Conservation (phyloP, 495 filamentous ascomycete genomes). For the Podospora didyma region DNA sequence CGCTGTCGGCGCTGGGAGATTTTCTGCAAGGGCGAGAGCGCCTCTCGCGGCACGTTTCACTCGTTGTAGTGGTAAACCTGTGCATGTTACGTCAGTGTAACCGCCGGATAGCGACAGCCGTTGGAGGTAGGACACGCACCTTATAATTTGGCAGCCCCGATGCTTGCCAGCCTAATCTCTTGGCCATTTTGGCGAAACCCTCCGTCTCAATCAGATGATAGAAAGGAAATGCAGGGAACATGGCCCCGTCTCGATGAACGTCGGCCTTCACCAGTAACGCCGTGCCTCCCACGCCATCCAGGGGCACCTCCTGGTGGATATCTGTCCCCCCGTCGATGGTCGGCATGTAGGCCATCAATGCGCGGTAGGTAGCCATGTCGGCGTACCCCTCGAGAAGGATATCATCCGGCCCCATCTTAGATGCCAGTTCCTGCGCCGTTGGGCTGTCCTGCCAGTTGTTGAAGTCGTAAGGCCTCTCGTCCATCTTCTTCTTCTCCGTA, state of each 20-base stretch:
- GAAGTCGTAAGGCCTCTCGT: constrained; percentile 87
- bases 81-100: constrained; percentile 22
- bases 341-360: constrained; percentile 91
- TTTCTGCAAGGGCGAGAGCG: background rate
- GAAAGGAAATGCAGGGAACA: constrained; percentile 96
- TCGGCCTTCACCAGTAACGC: constrained; percentile 94
- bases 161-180: constrained; percentile 75
- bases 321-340: constrained; percentile 54
- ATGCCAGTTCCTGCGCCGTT: constrained; percentile 67
- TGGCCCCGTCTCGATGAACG: constrained; percentile 94
- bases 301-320: constrained; percentile 55
- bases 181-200: constrained; percentile 97
- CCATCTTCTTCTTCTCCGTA: constrained; percentile 59
- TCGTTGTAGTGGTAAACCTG: constrained; percentile 92
- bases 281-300: constrained; percentile 94
- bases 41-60: constrained; percentile 38
- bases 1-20: background rate
- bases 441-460: constrained; percentile 93
- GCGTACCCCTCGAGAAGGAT: constrained; percentile 91
- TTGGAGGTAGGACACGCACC: constrained; percentile 48
- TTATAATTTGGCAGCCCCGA: constrained; percentile 94
- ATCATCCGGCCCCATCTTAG: constrained; percentile 78
- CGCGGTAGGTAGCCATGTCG: constrained; percentile 87
- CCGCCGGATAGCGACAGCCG: background rate
- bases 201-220: constrained; percentile 97